phyloP scores from a whole-genome alignment of 1,284 basidiomycete species.

The Cutaneotrichosporon curvatum region DNA sequence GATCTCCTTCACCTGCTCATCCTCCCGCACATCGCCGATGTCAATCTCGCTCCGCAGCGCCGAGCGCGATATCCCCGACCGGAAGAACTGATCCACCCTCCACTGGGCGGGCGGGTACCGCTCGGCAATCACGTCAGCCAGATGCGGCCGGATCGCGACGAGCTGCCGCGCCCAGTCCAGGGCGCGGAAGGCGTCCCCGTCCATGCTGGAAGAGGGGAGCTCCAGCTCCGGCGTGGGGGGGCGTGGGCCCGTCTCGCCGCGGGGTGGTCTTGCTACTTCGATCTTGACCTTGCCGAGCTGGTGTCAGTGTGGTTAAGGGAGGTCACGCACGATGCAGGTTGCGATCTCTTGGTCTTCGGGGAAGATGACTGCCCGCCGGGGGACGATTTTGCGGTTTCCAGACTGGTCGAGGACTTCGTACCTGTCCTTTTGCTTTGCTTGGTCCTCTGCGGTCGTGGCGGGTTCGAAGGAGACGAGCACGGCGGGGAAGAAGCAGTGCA shows the following conservation, averaged over 20 bases:
- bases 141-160: slow-evolving; percentile 19
- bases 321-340: slow-evolving; percentile 19
- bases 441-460: slow-evolving; percentile 6
- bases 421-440: slow-evolving; percentile 2
- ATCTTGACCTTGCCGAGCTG: not conserved
- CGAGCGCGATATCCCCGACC: not conserved
- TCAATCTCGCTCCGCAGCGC: slow-evolving; percentile 2
- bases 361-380: slow-evolving; percentile 16
- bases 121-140: slow-evolving; percentile 21
- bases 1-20: slow-evolving; percentile 20
- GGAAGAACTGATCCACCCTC: slow-evolving; percentile 27
- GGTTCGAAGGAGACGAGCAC: slow-evolving; percentile 12
- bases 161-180: slow-evolving; percentile 19
- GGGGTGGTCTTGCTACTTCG: not conserved
- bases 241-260: not conserved
- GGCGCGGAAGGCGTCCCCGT: slow-evolving; percentile 5
- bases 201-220: not conserved
- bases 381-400: slow-evolving; percentile 3
- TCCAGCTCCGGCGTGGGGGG: not conserved
- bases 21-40: slow-evolving; percentile 25
- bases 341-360: slow-evolving; percentile 22
- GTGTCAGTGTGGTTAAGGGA: not conserved
- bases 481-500: slow-evolving; percentile 5
- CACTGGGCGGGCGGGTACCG: slow-evolving; percentile 26
- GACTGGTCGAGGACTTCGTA: slow-evolving; percentile 13